phyloP scores from a whole-genome alignment of 2,329 filamentous ascomycete genomes.

The Sclerotinia glacialis region DNA sequence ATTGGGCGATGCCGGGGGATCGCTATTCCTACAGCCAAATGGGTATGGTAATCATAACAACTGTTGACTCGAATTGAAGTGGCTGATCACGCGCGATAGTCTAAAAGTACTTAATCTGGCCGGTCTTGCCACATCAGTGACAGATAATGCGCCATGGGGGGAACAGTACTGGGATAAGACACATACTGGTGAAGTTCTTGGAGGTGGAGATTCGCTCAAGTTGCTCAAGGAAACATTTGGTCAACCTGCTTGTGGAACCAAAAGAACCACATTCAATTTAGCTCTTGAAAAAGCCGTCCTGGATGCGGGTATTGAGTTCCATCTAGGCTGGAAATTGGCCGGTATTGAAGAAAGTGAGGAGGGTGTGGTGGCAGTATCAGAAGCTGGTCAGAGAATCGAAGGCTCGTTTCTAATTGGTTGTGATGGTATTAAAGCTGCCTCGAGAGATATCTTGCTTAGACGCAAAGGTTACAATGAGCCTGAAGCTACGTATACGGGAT shows the following conservation, averaged over 20 bases:
- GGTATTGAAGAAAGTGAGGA: conserved; percentile 16
- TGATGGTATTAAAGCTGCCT: conserved; percentile 23
- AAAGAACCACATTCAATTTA: conserved; percentile 17
- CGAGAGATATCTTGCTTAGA: conserved; percentile 18
- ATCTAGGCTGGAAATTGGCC: conserved; percentile 20
- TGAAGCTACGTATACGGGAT: conserved; percentile 20
- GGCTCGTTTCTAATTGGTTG: conserved; percentile 26
- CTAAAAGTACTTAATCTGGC: conserved; percentile 17
- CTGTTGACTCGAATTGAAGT: neutral
- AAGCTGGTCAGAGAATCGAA: conserved; percentile 16
- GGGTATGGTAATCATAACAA: conserved; percentile 1
- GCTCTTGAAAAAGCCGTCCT: conserved; percentile 11
- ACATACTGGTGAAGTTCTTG: conserved; percentile 13
- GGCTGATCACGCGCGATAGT: conserved; percentile 3
- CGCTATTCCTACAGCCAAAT: conserved; percentile 21
- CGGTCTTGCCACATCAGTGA: conserved; percentile 10
- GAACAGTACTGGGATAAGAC: neutral
- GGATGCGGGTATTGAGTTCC: conserved; percentile 16
- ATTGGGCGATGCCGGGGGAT: conserved; percentile 19
- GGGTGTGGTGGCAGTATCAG: conserved; percentile 14
- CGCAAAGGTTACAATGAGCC: conserved; percentile 10
- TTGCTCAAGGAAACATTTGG: conserved; percentile 20
- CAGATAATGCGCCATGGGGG: neutral
- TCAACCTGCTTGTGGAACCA: conserved; percentile 21
- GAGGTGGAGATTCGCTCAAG: neutral